Conservation (phyloP, 2,329 filamentous ascomycete genomes). For the Diaporthe citrichinensis region DNA sequence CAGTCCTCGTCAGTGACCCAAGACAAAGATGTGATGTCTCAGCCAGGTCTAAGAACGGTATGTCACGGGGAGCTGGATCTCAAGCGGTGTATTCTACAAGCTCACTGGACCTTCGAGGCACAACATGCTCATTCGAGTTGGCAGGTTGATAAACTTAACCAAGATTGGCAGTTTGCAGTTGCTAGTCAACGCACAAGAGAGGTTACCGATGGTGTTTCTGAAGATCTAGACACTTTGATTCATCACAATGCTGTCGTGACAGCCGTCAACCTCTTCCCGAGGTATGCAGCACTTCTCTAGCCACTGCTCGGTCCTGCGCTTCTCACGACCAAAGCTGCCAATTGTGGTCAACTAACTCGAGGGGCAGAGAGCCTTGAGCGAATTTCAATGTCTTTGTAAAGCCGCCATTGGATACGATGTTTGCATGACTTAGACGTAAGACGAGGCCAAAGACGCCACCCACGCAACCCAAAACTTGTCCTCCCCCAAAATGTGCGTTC, state of each 20-base stretch:
- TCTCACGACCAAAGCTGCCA: no score
- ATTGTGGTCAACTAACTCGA: background rate
- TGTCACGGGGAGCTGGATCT: background rate
- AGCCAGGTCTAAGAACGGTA: background rate
- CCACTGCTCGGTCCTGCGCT: background rate
- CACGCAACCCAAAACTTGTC: background rate
- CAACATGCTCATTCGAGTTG: background rate
- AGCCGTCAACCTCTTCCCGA: background rate
- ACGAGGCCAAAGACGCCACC: background rate
- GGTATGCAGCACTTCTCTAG: background rate
- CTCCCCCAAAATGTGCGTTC: background rate
- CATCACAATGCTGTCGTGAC: background rate
- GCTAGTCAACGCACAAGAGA: background rate
- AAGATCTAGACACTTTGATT: background rate
- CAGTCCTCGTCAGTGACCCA: background rate
- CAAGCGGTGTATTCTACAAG: no score
- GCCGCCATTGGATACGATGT: background rate
- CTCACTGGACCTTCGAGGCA: background rate
- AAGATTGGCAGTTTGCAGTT: background rate
- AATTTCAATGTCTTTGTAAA: background rate
- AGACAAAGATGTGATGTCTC: background rate
- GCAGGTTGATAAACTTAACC: background rate
- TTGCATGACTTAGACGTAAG: background rate
- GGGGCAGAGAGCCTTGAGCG: background rate
- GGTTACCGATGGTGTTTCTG: background rate